Conservation (phyloP, 352 stramenopile species). For the Phytophthora sp. region DNA sequence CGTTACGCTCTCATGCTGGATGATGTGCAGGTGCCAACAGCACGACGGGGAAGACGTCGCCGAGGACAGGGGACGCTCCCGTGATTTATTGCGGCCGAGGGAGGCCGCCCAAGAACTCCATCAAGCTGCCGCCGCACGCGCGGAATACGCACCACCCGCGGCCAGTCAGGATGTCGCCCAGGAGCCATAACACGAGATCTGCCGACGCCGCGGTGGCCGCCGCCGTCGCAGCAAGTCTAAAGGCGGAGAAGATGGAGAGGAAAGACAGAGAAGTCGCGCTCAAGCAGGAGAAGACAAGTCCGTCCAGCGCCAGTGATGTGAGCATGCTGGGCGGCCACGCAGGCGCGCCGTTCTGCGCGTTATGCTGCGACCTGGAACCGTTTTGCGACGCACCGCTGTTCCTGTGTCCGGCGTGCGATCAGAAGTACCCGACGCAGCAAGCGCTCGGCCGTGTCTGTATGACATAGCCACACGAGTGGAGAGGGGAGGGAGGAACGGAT, state of each 20-base stretch:
- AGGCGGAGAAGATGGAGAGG: slow-evolving; percentile 15
- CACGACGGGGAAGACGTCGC: slow-evolving; percentile 27
- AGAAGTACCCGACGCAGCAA: slow-evolving; percentile 86
- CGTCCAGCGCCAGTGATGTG: slow-evolving; percentile 71
- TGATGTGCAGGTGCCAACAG: slow-evolving; percentile 11
- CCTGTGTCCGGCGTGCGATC: slow-evolving; percentile 75
- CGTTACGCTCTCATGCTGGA: slow-evolving; percentile 9
- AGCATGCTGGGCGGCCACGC: slow-evolving; percentile 48
- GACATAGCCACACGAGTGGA: slow-evolving; percentile 23
- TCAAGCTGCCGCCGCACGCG: slow-evolving; percentile 32
- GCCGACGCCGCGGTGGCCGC: slow-evolving; percentile 20
- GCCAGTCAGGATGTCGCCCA: slow-evolving; percentile 28
- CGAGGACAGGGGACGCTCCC: slow-evolving; percentile 23
- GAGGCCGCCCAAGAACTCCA: slow-evolving; percentile 51
- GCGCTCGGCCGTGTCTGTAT: slow-evolving; percentile 72
- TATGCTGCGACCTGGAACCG: slow-evolving; percentile 67
- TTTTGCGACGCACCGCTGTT: slow-evolving; percentile 63
- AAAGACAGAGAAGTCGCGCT: slow-evolving; percentile 15
- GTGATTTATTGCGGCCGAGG: slow-evolving; percentile 49
- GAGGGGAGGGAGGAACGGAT: slow-evolving; percentile 5
- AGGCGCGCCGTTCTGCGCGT: slow-evolving; percentile 58
- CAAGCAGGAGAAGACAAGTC: slow-evolving; percentile 61
- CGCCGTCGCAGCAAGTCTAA: slow-evolving; percentile 13
- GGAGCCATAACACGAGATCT: slow-evolving; percentile 32
- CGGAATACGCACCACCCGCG: slow-evolving; percentile 6